phyloP scores from a whole-genome alignment of 2,329 filamentous ascomycete genomes.

The Colletotrichum endophyticum region DNA sequence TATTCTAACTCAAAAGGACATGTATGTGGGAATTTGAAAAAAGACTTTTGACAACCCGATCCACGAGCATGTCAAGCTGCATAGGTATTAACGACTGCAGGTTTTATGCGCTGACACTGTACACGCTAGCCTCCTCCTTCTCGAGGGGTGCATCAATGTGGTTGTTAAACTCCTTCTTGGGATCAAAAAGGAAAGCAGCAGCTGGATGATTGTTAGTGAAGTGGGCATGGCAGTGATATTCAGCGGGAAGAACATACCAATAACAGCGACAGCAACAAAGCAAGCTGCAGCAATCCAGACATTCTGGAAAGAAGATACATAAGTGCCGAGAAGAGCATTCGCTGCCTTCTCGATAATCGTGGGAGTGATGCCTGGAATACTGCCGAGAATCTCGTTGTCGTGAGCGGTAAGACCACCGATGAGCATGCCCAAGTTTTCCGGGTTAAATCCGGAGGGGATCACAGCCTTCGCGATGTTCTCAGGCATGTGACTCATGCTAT shows the following conservation, averaged over 20 bases:
- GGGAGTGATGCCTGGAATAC: slow-evolving; percentile 31
- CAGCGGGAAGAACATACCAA: slow-evolving; percentile 23
- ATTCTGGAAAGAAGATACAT: slow-evolving; percentile 30
- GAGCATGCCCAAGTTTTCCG: slow-evolving; percentile 25
- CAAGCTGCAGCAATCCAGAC: slow-evolving; percentile 36
- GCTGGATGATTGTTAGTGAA: not conserved
- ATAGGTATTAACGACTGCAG: not conserved
- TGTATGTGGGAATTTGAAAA: not conserved
- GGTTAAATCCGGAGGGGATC: slow-evolving; percentile 31
- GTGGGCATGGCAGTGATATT: not conserved
- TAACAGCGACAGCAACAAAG: slow-evolving; percentile 31
- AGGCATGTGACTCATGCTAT: slow-evolving; percentile 28
- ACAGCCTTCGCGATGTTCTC: slow-evolving; percentile 36
- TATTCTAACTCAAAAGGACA: not conserved
- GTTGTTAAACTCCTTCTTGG: slow-evolving; percentile 39
- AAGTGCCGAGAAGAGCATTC: slow-evolving; percentile 30
- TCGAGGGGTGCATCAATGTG: slow-evolving; percentile 41
- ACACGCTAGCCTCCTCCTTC: slow-evolving; percentile 26
- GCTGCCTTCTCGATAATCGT: slow-evolving; percentile 31
- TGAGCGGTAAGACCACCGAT: slow-evolving; percentile 29
- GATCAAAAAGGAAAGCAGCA: slow-evolving; percentile 30
- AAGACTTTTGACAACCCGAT: not conserved
- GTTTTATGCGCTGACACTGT: not conserved
- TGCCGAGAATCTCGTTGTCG: slow-evolving; percentile 27
- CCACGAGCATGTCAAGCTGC: not conserved